Base-by-base conservation (phyloP, 2,329 filamentous ascomycete species). In the Magnaporthiopsis rhizophila region DNA sequence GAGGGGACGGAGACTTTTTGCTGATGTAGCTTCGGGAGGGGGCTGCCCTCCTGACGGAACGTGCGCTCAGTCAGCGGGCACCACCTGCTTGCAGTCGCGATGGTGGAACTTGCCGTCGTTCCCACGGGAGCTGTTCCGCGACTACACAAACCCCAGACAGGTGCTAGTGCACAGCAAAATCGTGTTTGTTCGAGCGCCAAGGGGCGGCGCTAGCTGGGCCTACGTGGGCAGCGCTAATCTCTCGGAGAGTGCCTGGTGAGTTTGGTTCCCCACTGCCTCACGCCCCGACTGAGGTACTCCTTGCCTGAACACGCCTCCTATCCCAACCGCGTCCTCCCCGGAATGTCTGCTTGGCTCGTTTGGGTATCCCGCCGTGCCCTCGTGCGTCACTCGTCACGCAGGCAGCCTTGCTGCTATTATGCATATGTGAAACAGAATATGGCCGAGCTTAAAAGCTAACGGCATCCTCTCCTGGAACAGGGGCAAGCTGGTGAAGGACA, bases 221-320 rank as follows among this genome's bases (percentile, higher is more conserved):
- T 98, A 98, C 72, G 78, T 97, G 53, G 95, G 95, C 21, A 96
- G 91, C 70, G 91, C 92, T 9, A 99, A 99, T 76, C 77, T 97
- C 34, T 96, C 92, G 0, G 92, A 97, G 75, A 93, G 90, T 73
- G 95, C 95, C 36, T 99, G 95, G 90, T 92, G 77, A 80, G 86
- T 79, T 45, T 45, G 38, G 13, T 6, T 45, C 15, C 38, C 38
- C 38, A 18, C 11, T 12, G 15, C 38, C 38, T 45, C 38, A 1
- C 7, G 11, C 38, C 38, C 38, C 38, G 13, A 13, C 38, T 18
- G 30, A 30, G 30, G 30, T 7, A 13, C 38, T 45, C 15, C 15
- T 6, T 45, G 15, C 38, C 38, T 30, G 38, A 45, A 18, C 38
- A 18, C 38, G 15, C 38, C 15, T 45, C 38, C 38, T 18, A 4